These are phyloP conservation scores for Taxillus chinensis DNA, from an alignment of 164 flowering plant species.

Conservation along the genomic window DNA sequence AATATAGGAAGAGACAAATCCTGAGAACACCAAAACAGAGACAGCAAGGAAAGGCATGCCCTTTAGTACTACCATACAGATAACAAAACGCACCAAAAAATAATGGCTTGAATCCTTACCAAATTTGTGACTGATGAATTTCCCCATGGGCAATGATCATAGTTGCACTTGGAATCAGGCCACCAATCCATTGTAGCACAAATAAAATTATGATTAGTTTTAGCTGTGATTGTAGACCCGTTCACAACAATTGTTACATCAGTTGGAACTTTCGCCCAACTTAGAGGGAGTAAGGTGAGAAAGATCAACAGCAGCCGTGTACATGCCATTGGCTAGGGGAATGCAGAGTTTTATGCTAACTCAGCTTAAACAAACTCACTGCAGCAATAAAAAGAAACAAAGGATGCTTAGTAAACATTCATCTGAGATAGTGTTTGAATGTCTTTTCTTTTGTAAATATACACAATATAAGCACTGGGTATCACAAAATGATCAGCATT, in stretches of 20 bases:
- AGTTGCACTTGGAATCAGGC: constrained; percentile 80
- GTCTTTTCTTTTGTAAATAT: too few species aligned
- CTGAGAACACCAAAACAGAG: constrained; percentile 28
- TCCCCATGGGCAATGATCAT: constrained; percentile 80
- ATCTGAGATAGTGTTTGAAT: too few species aligned
- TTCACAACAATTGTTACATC: constrained; percentile 33
- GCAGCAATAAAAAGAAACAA: constrained; percentile 4
- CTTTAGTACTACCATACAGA: not conserved
- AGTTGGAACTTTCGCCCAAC: constrained; percentile 26
- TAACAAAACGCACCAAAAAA: not conserved
- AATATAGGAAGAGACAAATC: constrained; percentile 60
- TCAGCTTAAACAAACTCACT: constrained; percentile 10
- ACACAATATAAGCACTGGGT: too few species aligned
- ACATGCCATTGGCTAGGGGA: constrained; percentile 27
- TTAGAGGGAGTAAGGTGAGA: constrained; percentile 25
- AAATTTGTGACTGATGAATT: constrained; percentile 45
- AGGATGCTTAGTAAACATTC: too few species aligned
- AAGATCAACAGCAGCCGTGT: constrained; percentile 23
- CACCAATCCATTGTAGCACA: constrained; percentile 99
- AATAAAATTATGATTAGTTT: constrained; percentile 57
- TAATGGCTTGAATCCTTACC: constrained; percentile 25
- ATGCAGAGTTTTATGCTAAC: constrained; percentile 7
- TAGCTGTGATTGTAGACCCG: constrained; percentile 30
- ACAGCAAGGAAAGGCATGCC: not conserved
- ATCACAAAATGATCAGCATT: too few species aligned